Evolutionary conservation across 164 flowering plant genomes (phyloP), one percentile per base, ranked within the genome.

Genomic region (Magnolia changhungtana): DNA sequence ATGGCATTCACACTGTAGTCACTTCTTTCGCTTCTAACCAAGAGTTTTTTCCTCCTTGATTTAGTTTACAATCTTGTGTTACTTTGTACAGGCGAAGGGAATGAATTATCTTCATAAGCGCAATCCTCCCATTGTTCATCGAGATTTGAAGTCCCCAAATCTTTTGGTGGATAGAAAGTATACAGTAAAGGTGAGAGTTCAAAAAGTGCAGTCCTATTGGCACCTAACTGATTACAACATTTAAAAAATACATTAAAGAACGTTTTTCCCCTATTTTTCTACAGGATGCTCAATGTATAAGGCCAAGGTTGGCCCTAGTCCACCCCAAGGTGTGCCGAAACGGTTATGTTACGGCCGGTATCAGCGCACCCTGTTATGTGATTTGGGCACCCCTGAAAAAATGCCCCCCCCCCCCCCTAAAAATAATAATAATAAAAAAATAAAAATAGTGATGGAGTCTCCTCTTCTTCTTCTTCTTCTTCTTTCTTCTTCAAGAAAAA

Each of bases 101-200:
- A 96, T 96, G 99, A 96, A 96, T 85, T 96, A 96, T 89, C 97
- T 96, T 72, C 99, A 96, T 79, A 89, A 85, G 67, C 91, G 92
- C 76, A 92, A 89, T 83, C 99, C 99, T 78, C 99, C 99, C 23
- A 89, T 96, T 85, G 98, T 96, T 74, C 99, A 96, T 82, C 89
- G 99, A 74, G 99, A 96, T 86, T 78, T 96, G 78, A 96, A 96
- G 77, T 96, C 99, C 82, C 98, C 98, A 72, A 96, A 96, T 83
- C 96, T 96, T 74, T 82, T 96, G 83, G 99, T 96, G 67, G 99
- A 94, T 86, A 92, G 81, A 75, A 94, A 94, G 68, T 96, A 90
- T 76, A 96, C 99, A 2, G 99, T 96, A 74, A 96, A 96, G 98
- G 99, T 94, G 83, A 67, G 78, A 68, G 20, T 55, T 23, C 10